A percentile compares a stretch with the other conserved stretches of the same genome.
Evolutionary conservation across 1,139 yeast species (phyloP).

Genomic region (Suhomyces taliae): DNA sequence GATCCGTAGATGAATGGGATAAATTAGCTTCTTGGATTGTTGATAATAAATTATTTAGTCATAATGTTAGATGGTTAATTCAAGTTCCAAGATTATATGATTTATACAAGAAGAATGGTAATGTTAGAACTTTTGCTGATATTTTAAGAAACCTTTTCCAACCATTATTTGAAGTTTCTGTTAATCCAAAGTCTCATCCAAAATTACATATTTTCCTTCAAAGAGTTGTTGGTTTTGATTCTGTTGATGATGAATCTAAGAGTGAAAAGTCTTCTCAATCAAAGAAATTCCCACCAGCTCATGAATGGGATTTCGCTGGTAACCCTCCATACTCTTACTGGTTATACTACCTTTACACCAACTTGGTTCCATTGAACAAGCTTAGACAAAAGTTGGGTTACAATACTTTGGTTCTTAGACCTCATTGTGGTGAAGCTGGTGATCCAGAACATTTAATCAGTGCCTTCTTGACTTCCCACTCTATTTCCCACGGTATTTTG

Average conservation of each 20-base stretch:
- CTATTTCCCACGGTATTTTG: slow-evolving; percentile 92
- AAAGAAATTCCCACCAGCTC: slow-evolving; percentile 78
- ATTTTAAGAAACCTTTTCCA: slow-evolving; percentile 74
- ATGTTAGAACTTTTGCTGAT: slow-evolving; percentile 72
- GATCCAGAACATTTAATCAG: slow-evolving; percentile 95
- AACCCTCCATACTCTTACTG: slow-evolving; percentile 99
- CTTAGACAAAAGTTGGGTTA: slow-evolving; percentile 73
- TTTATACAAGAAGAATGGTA: slow-evolving; percentile 74
- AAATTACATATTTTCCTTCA: slow-evolving; percentile 84
- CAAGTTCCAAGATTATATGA: slow-evolving; percentile 95
- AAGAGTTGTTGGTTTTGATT: slow-evolving; percentile 95
- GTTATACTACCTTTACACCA: slow-evolving; percentile 83
- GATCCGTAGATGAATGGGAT: slow-evolving; percentile 91
- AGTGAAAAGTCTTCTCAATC: slow-evolving; percentile 73
- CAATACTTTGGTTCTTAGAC: slow-evolving; percentile 89
- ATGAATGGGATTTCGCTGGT: slow-evolving; percentile 69
- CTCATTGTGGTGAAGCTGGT: slow-evolving; percentile 99
- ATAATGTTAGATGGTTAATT: slow-evolving; percentile 94
- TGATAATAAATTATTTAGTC: slow-evolving; percentile 87
- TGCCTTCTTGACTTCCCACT: slow-evolving; percentile 86
- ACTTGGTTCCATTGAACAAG: slow-evolving; percentile 79
- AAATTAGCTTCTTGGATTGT: slow-evolving; percentile 93
- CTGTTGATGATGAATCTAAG: slow-evolving; percentile 97
- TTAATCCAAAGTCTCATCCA: slow-evolving; percentile 83
- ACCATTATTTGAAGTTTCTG: slow-evolving; percentile 91